phyloP scores from a whole-genome alignment of 2,329 filamentous ascomycete species.

The Alternaria sp. region DNA sequence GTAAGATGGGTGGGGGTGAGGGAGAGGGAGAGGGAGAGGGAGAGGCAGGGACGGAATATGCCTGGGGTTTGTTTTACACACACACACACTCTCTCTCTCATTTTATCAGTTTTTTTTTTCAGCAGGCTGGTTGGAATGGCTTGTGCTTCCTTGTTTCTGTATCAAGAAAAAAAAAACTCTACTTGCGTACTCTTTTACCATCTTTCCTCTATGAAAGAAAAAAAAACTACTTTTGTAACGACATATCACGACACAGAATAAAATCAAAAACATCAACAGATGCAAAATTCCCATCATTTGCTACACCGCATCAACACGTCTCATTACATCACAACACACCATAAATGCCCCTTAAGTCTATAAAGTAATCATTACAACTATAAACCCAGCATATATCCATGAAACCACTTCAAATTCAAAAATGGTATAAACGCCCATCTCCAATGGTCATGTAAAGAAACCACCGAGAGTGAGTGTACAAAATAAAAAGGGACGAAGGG shows the following conservation, averaged over 20 bases:
- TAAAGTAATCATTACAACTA: slow-evolving; percentile 29
- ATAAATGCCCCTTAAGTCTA: slow-evolving; percentile 12
- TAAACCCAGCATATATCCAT: slow-evolving; percentile 25
- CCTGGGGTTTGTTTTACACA: too few relatives aligned
- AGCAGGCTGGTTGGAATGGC: too few relatives aligned
- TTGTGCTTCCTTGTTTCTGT: too few relatives aligned
- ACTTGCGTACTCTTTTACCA: too few relatives aligned
- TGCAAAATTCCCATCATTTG: background rate
- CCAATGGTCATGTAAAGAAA: slow-evolving; percentile 8
- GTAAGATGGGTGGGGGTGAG: background rate
- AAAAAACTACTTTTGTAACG: too few relatives aligned
- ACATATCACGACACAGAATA: too few relatives aligned
- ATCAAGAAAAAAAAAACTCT: too few relatives aligned
- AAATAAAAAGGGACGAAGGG: slow-evolving; percentile 24
- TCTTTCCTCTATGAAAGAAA: too few relatives aligned
- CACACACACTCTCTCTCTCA: too few relatives aligned
- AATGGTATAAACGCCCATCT: slow-evolving; percentile 14
- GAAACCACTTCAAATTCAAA: slow-evolving; percentile 4
- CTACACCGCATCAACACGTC: background rate
- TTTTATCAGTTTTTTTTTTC: too few relatives aligned
- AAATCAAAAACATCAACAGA: too few relatives aligned
- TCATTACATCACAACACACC: background rate
- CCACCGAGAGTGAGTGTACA: slow-evolving; percentile 17
- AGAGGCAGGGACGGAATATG: too few relatives aligned
- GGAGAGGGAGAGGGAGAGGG: background rate